Conservation (phyloP, 441 rosid genomes). For the Erysimum cheiri region DNA sequence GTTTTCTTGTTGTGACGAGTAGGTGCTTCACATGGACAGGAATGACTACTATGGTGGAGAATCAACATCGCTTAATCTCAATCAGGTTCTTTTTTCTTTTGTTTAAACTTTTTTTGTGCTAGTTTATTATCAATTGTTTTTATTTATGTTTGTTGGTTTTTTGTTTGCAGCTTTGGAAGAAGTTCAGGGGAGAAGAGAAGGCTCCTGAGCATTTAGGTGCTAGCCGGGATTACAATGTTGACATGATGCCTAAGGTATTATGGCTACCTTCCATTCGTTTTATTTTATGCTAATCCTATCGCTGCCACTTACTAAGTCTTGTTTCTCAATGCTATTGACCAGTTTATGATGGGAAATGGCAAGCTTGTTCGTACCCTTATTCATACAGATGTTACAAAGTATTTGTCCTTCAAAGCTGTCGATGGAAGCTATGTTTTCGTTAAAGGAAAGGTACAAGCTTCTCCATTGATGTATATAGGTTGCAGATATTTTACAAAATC, state of each 20-base stretch:
- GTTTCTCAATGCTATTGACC: conserved; percentile 20
- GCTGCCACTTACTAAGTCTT: background rate
- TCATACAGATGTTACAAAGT: conserved; percentile 77
- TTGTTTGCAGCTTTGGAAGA: conserved; percentile 56
- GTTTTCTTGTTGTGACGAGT: background rate
- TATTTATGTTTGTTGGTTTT: background rate
- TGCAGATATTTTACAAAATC: background rate
- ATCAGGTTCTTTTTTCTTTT: conserved; percentile 50
- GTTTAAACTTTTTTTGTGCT: background rate
- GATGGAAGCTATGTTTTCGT: conserved; percentile 65
- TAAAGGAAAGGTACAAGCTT: conserved; percentile 54
- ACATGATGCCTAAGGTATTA: conserved; percentile 79
- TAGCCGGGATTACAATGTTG: conserved; percentile 67
- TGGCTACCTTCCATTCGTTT: background rate
- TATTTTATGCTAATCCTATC: background rate
- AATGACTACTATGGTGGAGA: conserved; percentile 80
- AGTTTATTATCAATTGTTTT: background rate
- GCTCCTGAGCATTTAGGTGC: conserved; percentile 56
- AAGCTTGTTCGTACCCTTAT: conserved; percentile 58
- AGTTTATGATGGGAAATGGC: conserved; percentile 71
- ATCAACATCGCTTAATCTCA: conserved; percentile 66
- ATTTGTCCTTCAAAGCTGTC: conserved; percentile 59
- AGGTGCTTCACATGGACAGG: conserved; percentile 78
- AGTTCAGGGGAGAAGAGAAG: conserved; percentile 55
- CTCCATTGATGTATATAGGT: background rate